Evolutionary conservation across 2,329 filamentous ascomycete genomes (phyloP).

Genomic region (Scedosporium apiospermum): DNA sequence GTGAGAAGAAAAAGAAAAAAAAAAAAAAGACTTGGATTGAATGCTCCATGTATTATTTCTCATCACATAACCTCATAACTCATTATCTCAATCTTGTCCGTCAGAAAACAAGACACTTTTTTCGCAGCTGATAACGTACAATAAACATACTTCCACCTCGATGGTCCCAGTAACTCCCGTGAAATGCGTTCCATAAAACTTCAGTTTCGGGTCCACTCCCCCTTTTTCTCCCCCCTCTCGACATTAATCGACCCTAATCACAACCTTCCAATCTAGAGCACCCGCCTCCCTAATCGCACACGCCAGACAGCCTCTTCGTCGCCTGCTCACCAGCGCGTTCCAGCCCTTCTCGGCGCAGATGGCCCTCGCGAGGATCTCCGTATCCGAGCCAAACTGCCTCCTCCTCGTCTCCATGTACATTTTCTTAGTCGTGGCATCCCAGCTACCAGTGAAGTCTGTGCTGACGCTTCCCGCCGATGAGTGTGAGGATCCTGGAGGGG

Average conservation of each 20-base stretch:
- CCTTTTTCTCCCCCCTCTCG: too few species aligned
- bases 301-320: slow-evolving; percentile 58
- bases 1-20: too few species aligned
- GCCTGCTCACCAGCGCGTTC: slow-evolving; percentile 62
- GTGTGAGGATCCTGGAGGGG: slow-evolving; percentile 15
- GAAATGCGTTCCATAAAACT: background rate
- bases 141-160: too few species aligned
- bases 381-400: slow-evolving; percentile 51
- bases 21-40: too few species aligned
- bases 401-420: slow-evolving; percentile 48
- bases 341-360: slow-evolving; percentile 66
- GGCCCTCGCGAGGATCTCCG: slow-evolving; percentile 62
- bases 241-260: slow-evolving; percentile 40
- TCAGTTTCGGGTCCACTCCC: too few species aligned
- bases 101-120: too few species aligned
- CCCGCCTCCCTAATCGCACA: slow-evolving; percentile 69
- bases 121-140: too few species aligned
- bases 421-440: slow-evolving; percentile 29
- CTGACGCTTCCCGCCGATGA: background rate
- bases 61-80: too few species aligned
- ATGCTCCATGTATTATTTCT: too few species aligned
- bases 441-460: background rate
- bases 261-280: slow-evolving; percentile 58
- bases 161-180: too few species aligned
- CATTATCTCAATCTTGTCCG: too few species aligned